Percentiles rank a stretch among this genome's conserved stretches.
Conservation (phyloP, 1,284 basidiomycete species). For the Termitomyces sp. region DNA sequence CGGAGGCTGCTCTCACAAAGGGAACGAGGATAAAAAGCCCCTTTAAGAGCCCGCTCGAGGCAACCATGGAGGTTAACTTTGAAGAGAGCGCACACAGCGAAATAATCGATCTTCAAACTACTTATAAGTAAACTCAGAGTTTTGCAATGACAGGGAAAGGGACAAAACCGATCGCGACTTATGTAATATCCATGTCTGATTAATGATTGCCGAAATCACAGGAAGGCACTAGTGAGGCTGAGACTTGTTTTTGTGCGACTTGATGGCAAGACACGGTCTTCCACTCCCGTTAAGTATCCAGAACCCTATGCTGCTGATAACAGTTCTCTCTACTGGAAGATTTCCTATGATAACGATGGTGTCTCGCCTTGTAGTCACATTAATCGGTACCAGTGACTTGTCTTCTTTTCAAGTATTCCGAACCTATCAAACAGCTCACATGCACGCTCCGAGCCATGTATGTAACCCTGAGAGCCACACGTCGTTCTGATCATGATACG, state of each 20-base stretch:
- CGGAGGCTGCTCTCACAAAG: not conserved
- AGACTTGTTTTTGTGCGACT: not conserved
- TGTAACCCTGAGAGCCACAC: not conserved
- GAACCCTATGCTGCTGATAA: not conserved
- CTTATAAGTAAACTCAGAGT: not conserved
- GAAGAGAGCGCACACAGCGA: not conserved
- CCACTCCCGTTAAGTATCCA: not conserved
- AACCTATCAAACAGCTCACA: not conserved
- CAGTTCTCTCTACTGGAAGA: not conserved
- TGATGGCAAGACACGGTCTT: not conserved
- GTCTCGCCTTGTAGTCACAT: not conserved
- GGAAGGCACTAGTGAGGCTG: too few species aligned
- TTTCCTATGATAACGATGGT: not conserved
- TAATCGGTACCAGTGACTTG: not conserved
- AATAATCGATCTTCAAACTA: not conserved
- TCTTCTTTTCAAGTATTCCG: not conserved
- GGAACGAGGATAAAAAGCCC: conserved; percentile 10
- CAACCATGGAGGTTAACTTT: conserved; percentile 10
- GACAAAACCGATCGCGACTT: conserved; percentile 3
- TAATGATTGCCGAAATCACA: not conserved
- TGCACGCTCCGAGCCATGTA: not conserved
- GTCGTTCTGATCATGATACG: not conserved
- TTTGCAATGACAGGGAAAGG: not conserved
- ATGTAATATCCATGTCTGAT: conserved; percentile 5
- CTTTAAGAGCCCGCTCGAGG: conserved; percentile 5